Percentiles rank a stretch among this genome's conserved stretches.
Evolutionary conservation across 768 basidiomycete genomes (phyloP).

Genomic region (Atractiella rhizophila): DNA sequence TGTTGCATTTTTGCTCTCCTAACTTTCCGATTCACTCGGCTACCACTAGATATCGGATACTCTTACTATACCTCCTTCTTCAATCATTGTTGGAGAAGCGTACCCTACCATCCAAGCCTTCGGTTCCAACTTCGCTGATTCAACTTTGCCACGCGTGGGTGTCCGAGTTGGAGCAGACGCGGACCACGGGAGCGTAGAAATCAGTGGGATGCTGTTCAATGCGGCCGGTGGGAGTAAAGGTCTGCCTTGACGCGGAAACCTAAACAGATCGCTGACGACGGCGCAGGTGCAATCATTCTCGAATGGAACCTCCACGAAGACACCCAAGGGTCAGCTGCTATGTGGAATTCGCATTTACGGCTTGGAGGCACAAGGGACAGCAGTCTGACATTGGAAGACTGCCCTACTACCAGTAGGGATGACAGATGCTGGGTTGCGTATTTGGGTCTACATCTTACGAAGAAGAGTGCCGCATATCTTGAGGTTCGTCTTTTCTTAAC

Average conservation of each 20-base stretch:
- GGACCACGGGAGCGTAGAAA: constrained; percentile 33
- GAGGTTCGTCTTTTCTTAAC: too few relatives aligned
- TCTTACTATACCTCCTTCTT: constrained; percentile 34
- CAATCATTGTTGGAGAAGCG: constrained; percentile 36
- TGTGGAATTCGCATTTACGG: constrained; percentile 35
- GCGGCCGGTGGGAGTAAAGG: too few relatives aligned
- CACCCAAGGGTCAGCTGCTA: constrained; percentile 30
- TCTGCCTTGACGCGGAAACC: constrained; percentile 36
- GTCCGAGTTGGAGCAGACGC: constrained; percentile 32
- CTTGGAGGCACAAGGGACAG: too few relatives aligned
- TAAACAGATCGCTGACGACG: too few relatives aligned
- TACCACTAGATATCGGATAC: constrained; percentile 33
- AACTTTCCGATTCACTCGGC: too few relatives aligned
- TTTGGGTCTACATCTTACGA: too few relatives aligned
- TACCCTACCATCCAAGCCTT: constrained; percentile 35
- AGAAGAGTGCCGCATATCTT: too few relatives aligned
- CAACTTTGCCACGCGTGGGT: constrained; percentile 27
- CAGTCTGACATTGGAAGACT: too few relatives aligned
- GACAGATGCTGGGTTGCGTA: too few relatives aligned
- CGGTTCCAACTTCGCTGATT: constrained; percentile 29
- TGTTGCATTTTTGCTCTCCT: too few relatives aligned
- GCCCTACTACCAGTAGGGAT: too few relatives aligned
- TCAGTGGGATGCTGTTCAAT: constrained; percentile 41
- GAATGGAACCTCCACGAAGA: constrained; percentile 35
- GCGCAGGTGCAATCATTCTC: constrained; percentile 40